Conservation (phyloP, 1,284 basidiomycete genomes). For the Rhodofomes roseus region DNA sequence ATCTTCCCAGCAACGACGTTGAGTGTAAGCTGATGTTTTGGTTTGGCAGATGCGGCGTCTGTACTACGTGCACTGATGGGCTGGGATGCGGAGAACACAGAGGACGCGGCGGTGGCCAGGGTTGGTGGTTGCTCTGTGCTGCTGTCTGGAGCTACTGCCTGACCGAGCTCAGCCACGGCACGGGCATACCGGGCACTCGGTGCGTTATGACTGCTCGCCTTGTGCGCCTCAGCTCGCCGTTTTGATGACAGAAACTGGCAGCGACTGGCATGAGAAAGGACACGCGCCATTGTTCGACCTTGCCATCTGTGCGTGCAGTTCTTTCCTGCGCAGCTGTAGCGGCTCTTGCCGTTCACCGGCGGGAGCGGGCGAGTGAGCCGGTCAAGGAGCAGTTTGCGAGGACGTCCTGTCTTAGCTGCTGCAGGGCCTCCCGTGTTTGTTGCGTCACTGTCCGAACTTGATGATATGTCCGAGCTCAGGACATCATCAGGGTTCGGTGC, state of each 20-base stretch:
- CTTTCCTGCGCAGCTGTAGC: background rate
- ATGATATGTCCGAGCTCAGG: background rate
- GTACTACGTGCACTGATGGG: too few species aligned
- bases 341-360: background rate
- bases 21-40: background rate
- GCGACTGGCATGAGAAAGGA: background rate
- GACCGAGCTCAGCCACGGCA: too few species aligned
- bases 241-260: background rate
- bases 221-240: background rate
- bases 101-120: too few species aligned
- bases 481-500: background rate
- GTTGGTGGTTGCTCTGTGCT: too few species aligned
- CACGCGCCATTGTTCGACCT: background rate
- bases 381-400: background rate
- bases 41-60: too few species aligned
- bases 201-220: background rate
- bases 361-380: background rate
- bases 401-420: background rate
- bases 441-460: background rate
- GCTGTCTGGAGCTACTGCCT: too few species aligned
- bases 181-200: background rate
- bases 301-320: background rate
- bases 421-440: background rate
- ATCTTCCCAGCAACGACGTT: background rate
- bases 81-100: too few species aligned